Evolutionary conservation across 1,139 yeast genomes (phyloP).

Genomic region (Candida labiduridarum): DNA sequence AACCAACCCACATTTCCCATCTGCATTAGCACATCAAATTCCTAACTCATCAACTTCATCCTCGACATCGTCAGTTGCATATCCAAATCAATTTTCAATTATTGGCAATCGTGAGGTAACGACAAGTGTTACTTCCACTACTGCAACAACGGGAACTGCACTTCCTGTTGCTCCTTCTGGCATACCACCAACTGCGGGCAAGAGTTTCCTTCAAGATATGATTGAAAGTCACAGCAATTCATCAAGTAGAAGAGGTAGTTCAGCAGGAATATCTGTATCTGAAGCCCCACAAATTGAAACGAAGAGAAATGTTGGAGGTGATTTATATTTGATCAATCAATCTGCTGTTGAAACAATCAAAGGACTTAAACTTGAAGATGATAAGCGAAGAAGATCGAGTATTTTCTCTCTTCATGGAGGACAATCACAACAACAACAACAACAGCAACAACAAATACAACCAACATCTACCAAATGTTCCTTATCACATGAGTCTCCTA

Average conservation of each 20-base stretch:
- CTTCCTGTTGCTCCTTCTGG: neutral
- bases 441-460: no score
- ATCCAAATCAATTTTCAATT: slow-evolving; percentile 22
- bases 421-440: neutral
- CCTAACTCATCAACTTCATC: slow-evolving; percentile 8
- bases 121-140: neutral
- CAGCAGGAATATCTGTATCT: slow-evolving; percentile 30
- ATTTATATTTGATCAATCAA: slow-evolving; percentile 50
- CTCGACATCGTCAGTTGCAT: slow-evolving; percentile 16
- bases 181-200: slow-evolving; percentile 16
- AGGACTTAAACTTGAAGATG: slow-evolving; percentile 51
- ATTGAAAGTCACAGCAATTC: slow-evolving; percentile 30
- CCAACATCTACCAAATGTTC: slow-evolving; percentile 10
- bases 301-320: slow-evolving; percentile 57
- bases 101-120: slow-evolving; percentile 35
- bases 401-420: slow-evolving; percentile 21
- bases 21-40: slow-evolving; percentile 20
- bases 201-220: slow-evolving; percentile 35
- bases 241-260: slow-evolving; percentile 36
- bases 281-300: slow-evolving; percentile 54
- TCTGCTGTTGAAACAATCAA: slow-evolving; percentile 53
- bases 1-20: slow-evolving; percentile 20
- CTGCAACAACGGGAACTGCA: neutral
- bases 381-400: slow-evolving; percentile 45
- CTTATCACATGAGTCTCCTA: slow-evolving; percentile 7